These are phyloP conservation scores for Tuber calosporum DNA, from an alignment of 495 filamentous ascomycete species.

Conservation along the genomic window DNA sequence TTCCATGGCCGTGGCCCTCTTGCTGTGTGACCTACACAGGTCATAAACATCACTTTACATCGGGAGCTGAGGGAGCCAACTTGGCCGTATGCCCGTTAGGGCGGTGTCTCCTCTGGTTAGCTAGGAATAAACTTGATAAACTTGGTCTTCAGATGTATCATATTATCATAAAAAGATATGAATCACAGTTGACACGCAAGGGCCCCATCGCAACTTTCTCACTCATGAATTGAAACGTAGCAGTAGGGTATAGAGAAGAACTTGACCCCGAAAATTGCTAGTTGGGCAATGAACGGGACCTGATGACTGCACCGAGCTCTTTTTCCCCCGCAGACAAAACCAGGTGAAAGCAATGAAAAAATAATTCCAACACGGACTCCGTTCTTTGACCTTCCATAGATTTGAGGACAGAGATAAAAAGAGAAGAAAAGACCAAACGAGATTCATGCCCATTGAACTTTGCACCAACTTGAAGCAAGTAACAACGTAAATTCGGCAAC, in stretches of 20 bases:
- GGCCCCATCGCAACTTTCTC: not conserved
- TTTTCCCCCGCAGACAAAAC: not conserved
- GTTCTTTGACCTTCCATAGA: not conserved
- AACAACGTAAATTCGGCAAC: not conserved
- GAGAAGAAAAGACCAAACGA: not conserved
- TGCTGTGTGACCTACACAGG: not conserved
- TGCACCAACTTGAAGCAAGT: not conserved
- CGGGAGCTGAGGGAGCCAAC: not conserved
- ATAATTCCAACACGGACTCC: conserved; percentile 1
- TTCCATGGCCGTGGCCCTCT: not conserved
- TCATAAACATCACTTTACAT: not conserved
- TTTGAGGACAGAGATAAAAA: not conserved
- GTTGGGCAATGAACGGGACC: not conserved
- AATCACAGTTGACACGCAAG: not conserved
- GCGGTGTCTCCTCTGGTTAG: too few species aligned
- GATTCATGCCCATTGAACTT: not conserved
- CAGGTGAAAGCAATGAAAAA: not conserved
- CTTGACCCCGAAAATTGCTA: not conserved
- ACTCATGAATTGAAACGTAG: not conserved
- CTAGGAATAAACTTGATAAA: too few species aligned
- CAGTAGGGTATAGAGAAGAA: not conserved
- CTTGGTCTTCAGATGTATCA: not conserved
- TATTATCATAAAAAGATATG: not conserved
- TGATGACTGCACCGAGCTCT: not conserved
- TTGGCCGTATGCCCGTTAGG: too few species aligned